phyloP scores from a whole-genome alignment of 352 stramenopile species.

The Phytophthora cryptogea region DNA sequence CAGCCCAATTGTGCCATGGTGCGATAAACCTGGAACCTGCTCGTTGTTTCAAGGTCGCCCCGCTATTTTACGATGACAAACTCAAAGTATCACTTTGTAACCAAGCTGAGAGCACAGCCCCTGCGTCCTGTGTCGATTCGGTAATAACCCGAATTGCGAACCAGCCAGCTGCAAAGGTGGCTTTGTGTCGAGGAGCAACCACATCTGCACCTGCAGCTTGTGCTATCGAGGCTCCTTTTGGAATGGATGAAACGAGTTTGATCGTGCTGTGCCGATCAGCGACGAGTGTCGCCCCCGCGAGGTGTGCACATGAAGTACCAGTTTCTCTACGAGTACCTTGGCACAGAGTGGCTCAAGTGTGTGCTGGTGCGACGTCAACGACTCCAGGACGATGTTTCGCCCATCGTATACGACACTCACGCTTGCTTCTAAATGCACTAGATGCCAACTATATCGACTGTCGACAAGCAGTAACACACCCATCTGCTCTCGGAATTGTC shows the following conservation, averaged over 20 bases:
- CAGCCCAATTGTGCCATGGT: constrained; percentile 28
- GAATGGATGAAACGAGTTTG: constrained; percentile 41
- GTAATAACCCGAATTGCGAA: constrained; percentile 24
- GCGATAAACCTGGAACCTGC: constrained; percentile 38
- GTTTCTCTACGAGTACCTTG: constrained; percentile 35
- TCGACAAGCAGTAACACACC: constrained; percentile 20
- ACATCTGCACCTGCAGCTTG: constrained; percentile 36
- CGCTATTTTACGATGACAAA: constrained; percentile 37
- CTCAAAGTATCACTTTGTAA: constrained; percentile 48
- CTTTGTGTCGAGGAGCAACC: constrained; percentile 39
- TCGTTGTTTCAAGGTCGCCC: constrained; percentile 41
- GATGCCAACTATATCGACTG: constrained; percentile 38
- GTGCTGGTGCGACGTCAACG: constrained; percentile 31
- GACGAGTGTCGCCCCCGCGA: constrained; percentile 30
- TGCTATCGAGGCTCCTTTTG: constrained; percentile 46
- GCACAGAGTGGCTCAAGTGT: constrained; percentile 39
- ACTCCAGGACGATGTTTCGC: constrained; percentile 52
- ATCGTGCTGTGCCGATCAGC: constrained; percentile 45
- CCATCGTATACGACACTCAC: constrained; percentile 34
- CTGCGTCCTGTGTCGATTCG: constrained; percentile 39
- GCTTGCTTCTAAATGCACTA: constrained; percentile 13
- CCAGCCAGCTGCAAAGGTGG: constrained; percentile 19
- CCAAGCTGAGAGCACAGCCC: constrained; percentile 38
- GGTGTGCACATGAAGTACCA: constrained; percentile 43
- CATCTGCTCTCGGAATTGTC: constrained; percentile 47